Evolutionary conservation across 2,329 filamentous ascomycete genomes (phyloP).

Genomic region (Didymella exigua): DNA sequence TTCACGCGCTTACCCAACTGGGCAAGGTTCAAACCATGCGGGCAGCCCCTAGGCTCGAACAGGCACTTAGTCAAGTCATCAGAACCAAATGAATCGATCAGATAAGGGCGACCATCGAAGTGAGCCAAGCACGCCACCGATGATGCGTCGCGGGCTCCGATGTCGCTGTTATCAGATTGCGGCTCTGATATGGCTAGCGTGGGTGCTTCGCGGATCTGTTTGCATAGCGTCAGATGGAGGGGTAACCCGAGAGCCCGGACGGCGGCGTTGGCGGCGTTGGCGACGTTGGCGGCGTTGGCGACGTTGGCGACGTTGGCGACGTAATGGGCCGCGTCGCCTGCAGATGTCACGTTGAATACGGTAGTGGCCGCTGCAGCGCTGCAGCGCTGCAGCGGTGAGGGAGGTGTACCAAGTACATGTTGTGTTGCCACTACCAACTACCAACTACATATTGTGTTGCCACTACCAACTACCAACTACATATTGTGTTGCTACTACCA

Average conservation of each 20-base stretch:
- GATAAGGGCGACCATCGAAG: not conserved
- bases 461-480: not conserved
- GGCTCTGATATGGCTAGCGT: slow-evolving; percentile 7
- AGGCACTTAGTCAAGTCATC: no score
- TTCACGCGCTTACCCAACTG: no score
- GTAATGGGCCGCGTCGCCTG: not conserved
- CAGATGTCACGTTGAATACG: not conserved
- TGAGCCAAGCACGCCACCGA: slow-evolving; percentile 11
- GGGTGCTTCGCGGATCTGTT: not conserved
- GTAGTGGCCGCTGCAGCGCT: not conserved
- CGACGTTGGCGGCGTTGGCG: slow-evolving; percentile 2
- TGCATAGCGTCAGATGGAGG: slow-evolving; percentile 4
- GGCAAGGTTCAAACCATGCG: no score
- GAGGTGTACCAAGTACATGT: no score
- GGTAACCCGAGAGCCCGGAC: not conserved
- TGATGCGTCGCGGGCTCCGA: slow-evolving; percentile 12
- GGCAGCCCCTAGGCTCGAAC: no score
- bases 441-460: not conserved
- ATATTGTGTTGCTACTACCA: not conserved
- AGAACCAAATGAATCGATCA: no score
- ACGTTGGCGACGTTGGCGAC: slow-evolving; percentile 1
- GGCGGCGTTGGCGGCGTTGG: not conserved
- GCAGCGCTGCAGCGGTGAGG: no score
- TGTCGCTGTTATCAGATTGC: slow-evolving; percentile 16
- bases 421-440: no score